Evolutionary conservation across 192 early-diverging fungal genomes (phyloP).

Genomic region (Gorgonomyces haynaldii): DNA sequence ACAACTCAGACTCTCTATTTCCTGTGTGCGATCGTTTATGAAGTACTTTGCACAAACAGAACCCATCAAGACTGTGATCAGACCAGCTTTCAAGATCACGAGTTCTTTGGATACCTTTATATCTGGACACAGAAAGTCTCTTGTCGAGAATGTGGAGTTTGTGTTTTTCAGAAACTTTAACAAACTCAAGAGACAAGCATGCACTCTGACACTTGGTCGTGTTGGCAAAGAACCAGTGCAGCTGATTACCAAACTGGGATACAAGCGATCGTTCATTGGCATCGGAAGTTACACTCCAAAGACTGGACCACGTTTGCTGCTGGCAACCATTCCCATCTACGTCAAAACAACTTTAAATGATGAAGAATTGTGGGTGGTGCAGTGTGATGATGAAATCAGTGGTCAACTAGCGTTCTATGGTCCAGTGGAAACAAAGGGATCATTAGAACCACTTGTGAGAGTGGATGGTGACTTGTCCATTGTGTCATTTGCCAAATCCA

Average conservation of each 20-base stretch:
- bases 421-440: conserved; percentile 23
- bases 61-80: conserved; percentile 16
- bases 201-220: conserved; percentile 22
- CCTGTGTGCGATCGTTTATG: conserved; percentile 51
- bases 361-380: conserved; percentile 55
- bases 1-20: conserved; percentile 41
- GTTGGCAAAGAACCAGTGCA: conserved; percentile 5
- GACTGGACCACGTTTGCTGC: conserved; percentile 39
- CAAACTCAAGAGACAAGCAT: conserved; percentile 17
- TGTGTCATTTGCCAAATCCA: conserved; percentile 19
- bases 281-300: conserved; percentile 44
- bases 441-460: conserved; percentile 13
- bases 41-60: conserved; percentile 39
- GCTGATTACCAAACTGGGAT: conserved; percentile 33
- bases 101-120: conserved; percentile 2
- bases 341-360: conserved; percentile 15
- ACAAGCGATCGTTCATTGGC: conserved; percentile 52
- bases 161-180: conserved; percentile 60
- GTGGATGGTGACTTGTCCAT: conserved; percentile 12
- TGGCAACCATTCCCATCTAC: conserved; percentile 49
- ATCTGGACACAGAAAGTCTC: background rate
- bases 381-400: conserved; percentile 24
- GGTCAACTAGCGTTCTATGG: conserved; percentile 55
- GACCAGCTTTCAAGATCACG: conserved; percentile 8
- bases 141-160: conserved; percentile 6